Evolutionary conservation across 164 flowering plant species (phyloP).

Genomic region (Tinospora cordifolia): DNA sequence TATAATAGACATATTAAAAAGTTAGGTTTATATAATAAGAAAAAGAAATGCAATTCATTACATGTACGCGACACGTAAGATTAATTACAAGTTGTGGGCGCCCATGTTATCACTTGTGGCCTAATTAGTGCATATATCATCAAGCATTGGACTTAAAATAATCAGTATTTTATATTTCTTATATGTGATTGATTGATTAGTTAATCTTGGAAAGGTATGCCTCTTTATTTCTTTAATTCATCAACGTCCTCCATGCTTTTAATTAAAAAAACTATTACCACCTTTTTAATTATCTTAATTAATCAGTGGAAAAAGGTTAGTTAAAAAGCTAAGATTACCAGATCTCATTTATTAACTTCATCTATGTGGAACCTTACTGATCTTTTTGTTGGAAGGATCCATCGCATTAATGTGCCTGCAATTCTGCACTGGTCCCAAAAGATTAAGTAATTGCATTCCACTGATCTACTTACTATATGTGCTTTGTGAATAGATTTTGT

Average conservation of each 20-base stretch:
- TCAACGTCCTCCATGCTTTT: slow-evolving; percentile 2
- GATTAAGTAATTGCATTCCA: too few relatives aligned
- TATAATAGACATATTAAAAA: not conserved
- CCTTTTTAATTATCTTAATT: slow-evolving; percentile 17
- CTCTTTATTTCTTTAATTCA: slow-evolving; percentile 15
- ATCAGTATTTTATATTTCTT: not conserved
- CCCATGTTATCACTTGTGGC: not conserved
- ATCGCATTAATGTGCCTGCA: not conserved
- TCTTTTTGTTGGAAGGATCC: slow-evolving; percentile 8
- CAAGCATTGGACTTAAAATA: not conserved
- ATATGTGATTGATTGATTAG: not conserved
- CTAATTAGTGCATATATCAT: slow-evolving; percentile 5
- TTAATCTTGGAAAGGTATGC: slow-evolving; percentile 12
- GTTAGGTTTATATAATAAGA: not conserved
- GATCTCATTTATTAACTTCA: slow-evolving; percentile 13
- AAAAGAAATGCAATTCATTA: not conserved
- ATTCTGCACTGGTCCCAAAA: too few relatives aligned
- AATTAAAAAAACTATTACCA: not conserved
- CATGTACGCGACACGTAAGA: not conserved
- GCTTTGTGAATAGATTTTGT: too few relatives aligned
- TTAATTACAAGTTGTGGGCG: not conserved
- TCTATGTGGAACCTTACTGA: slow-evolving; percentile 9
- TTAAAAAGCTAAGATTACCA: slow-evolving; percentile 26
- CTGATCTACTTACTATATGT: too few relatives aligned
- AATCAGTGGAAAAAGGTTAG: slow-evolving; percentile 19